Base-by-base conservation (phyloP, 2,329 filamentous ascomycete species). In the Arthrobotrys pseudoclavata region DNA sequence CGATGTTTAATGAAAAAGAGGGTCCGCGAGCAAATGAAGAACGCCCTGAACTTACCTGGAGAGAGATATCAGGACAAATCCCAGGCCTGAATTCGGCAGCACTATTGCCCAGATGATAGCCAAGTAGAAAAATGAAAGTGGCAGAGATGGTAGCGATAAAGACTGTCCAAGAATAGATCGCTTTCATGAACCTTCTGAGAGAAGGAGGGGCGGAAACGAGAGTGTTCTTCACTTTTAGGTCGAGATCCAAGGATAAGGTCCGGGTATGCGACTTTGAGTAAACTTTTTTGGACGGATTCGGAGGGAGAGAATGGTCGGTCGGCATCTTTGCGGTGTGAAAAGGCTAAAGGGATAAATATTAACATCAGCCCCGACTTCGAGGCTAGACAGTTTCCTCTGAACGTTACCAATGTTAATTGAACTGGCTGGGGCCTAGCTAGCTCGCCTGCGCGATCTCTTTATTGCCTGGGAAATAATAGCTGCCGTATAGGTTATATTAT, bases 41-140 rank as follows among this genome's bases (percentile, higher is more conserved):
- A 40, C 7, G 13, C 37, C 4, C 15, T 15, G 12, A 15, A 63
- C 60, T 18, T 48, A 63, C 60, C 22, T 29, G 40, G 7, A 48
- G n/a, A 31, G n/a, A 20, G 12, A 18, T 13, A 29, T 45, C 29
- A 3, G 34, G 15, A 40, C 12, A 18, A 13, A 24, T 40, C 13
- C 20, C 60, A 47, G n/a, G 42, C 6, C 24, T 47, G 6, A 22
- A 63, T 13, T n/a, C 5, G 1, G 5, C 40, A 10, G 31, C 24
- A 34, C 60, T 63, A 20, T 31, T 63, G 12, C 60, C 60, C 24
- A 63, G 15, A 63, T 63, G 60, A 48, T 63, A 63, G 0, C 60
- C 60, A 9, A 63, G 12, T 3, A 63, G 22, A 40, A 63, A 48
- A 20, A 48, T 24, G 15, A 63, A 63, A 1, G 40, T 15, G 24